Percentiles rank a stretch among this genome's conserved stretches.
Conservation (phyloP, 495 filamentous ascomycete genomes). For the Aspergillus sclerotioniger region DNA sequence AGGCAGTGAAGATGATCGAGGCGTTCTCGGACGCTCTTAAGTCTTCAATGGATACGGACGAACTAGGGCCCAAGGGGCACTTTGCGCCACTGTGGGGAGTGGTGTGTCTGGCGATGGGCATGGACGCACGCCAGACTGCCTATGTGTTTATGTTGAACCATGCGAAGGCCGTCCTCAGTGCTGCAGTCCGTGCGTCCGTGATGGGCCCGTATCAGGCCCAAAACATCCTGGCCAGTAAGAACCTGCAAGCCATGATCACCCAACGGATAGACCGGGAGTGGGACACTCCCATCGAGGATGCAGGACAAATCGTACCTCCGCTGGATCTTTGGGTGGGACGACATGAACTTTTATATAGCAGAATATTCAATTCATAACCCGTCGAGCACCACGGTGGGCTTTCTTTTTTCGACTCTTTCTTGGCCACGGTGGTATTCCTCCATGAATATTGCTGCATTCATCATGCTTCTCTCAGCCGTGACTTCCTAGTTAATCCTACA, state of each 20-base stretch:
- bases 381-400: background rate
- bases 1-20: constrained; percentile 31
- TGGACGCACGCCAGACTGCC: constrained; percentile 63
- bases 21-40: constrained; percentile 42
- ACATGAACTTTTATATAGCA: constrained; percentile 91
- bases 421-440: constrained; percentile 17
- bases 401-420: background rate
- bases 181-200: constrained; percentile 82
- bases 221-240: constrained; percentile 66
- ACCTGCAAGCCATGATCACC: constrained; percentile 60
- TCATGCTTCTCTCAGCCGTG: constrained; percentile 21
- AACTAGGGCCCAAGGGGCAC: constrained; percentile 56
- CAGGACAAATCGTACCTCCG: constrained; percentile 81
- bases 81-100: constrained; percentile 79
- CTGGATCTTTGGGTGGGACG: constrained; percentile 94
- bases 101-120: constrained; percentile 60
- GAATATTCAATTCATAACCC: constrained; percentile 83
- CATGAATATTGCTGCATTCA: constrained; percentile 19
- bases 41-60: constrained; percentile 28
- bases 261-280: constrained; percentile 60
- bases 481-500: constrained; percentile 38
- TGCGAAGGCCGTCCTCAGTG: constrained; percentile 82
- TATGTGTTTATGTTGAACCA: constrained; percentile 88
- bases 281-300: constrained; percentile 63
- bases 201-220: constrained; percentile 95